Evolutionary conservation across 2,329 filamentous ascomycete genomes (phyloP), one percentile per base, ranked within the genome.

Genomic region (Scedosporium aurantiacum): DNA sequence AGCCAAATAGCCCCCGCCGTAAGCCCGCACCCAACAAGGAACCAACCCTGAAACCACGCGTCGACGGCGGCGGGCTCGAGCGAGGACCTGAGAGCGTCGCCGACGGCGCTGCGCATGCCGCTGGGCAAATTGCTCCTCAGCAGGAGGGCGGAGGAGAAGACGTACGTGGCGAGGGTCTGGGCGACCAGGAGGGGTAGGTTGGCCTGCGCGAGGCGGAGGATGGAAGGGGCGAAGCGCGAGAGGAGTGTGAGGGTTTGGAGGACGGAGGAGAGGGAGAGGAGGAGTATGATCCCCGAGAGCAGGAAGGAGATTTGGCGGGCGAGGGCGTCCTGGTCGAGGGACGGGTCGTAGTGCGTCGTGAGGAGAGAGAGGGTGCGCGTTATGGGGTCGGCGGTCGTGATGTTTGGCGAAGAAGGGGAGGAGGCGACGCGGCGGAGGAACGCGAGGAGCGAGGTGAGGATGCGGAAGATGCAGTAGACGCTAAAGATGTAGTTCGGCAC

Each of bases 41-140:
- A 96, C 86, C 90, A 93, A 6, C 84, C 86, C 71, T 96, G 91
- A 67, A 96, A 96, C 91, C 91, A 96, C 32, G 83, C 79, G 68
- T 95, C 73, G 8, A 75, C 78, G 62, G 82, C 81, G 5, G 73
- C 73, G 7, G 79, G 76, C 58, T 75, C 67, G 86, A 95, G 77
- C 21, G 88, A 89, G 58, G 76, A 76, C 52, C 89, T 86, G 32
- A 96, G 75, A 1, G 89, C 89, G 65, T 91, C 88, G 2, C 85
- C 86, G 3, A 95, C 89, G 1, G 88, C 88, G 58, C 84, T 85
- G 63, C 90, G 85, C 70, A 93, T 86, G 70, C 92, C 88, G 43
- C 78, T 79, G 0, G 91, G 91, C 65, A 96, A 76, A 70, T 91
- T 93, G 66, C 88, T 89, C 58, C 91, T 76, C 56, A 96, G 76